A percentile compares a stretch with the other conserved stretches of the same genome.
Conservation (phyloP, 2,329 filamentous ascomycete species). For the Verticillium klebahnii region DNA sequence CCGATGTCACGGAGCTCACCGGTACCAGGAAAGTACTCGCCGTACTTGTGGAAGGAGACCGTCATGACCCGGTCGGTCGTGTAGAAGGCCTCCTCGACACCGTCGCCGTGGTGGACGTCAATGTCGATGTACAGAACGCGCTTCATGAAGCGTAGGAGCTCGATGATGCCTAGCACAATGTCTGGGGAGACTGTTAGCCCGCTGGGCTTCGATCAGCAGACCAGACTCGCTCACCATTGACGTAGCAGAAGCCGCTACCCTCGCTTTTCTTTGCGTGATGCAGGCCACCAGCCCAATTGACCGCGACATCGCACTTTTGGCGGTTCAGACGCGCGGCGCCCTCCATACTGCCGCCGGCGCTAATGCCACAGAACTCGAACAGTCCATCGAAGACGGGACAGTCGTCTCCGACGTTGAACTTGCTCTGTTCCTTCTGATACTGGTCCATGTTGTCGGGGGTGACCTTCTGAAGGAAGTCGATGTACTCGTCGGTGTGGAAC, state of each 20-base stretch:
- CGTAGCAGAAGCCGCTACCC: constrained; percentile 96
- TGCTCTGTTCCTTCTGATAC: constrained; percentile 83
- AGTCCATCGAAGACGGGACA: constrained; percentile 97
- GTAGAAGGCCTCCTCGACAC: constrained; percentile 87
- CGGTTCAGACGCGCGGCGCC: constrained; percentile 87
- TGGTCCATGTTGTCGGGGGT: constrained; percentile 98
- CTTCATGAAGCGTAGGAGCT: constrained; percentile 75
- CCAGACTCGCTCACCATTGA: constrained; percentile 67
- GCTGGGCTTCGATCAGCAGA: not conserved
- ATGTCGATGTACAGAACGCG: constrained; percentile 94
- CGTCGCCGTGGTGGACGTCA: constrained; percentile 87
- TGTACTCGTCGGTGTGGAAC: constrained; percentile 93
- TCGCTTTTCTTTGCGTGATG: constrained; percentile 98
- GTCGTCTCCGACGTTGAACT: constrained; percentile 94
- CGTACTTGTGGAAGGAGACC: constrained; percentile 95
- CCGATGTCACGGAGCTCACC: constrained; percentile 83
- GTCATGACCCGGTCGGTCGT: constrained; percentile 88
- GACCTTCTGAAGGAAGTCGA: constrained; percentile 90
- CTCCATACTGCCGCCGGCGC: constrained; percentile 89
- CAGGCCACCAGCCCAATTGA: constrained; percentile 96
- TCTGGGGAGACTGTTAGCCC: constrained; percentile 46
- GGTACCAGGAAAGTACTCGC: constrained; percentile 91
- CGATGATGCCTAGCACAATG: constrained; percentile 88
- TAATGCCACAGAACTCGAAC: constrained; percentile 95
- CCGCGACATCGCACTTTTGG: constrained; percentile 90